Evolutionary conservation across 164 flowering plant species (phyloP).

Genomic region (Stephania cephalantha): DNA sequence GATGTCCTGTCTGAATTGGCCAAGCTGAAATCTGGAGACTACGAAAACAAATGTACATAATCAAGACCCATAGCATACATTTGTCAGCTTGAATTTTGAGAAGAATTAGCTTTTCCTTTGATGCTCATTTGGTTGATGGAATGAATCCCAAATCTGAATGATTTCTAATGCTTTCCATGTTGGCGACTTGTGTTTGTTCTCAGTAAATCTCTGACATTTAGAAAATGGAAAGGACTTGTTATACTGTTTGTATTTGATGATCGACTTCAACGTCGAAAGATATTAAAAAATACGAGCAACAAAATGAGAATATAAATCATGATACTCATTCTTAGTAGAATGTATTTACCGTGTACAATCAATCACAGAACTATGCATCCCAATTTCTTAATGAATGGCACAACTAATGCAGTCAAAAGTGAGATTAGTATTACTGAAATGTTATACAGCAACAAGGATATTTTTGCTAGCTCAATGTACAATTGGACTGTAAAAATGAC

Average conservation of each 20-base stretch:
- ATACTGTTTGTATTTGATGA: neutral
- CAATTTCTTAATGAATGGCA: no score
- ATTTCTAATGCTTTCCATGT: neutral
- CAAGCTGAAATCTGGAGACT: constrained; percentile 26
- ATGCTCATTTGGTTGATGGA: neutral
- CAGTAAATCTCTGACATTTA: neutral
- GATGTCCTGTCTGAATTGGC: constrained; percentile 37
- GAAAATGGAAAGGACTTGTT: neutral
- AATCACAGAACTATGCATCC: no score
- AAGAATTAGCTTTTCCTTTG: neutral
- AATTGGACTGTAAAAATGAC: neutral
- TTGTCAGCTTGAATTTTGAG: neutral
- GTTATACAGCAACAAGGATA: neutral
- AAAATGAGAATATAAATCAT: no score
- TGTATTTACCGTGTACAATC: no score
- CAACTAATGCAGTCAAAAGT: no score
- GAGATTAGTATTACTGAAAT: neutral
- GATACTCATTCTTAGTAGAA: no score
- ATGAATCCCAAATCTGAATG: neutral
- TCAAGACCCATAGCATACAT: neutral
- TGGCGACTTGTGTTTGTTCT: neutral
- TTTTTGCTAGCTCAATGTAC: neutral
- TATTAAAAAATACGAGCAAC: no score
- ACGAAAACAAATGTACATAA: neutral
- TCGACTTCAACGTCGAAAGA: no score